Conservation (phyloP, 176 grass and related monocot genomes). For the Carex cristatella region DNA sequence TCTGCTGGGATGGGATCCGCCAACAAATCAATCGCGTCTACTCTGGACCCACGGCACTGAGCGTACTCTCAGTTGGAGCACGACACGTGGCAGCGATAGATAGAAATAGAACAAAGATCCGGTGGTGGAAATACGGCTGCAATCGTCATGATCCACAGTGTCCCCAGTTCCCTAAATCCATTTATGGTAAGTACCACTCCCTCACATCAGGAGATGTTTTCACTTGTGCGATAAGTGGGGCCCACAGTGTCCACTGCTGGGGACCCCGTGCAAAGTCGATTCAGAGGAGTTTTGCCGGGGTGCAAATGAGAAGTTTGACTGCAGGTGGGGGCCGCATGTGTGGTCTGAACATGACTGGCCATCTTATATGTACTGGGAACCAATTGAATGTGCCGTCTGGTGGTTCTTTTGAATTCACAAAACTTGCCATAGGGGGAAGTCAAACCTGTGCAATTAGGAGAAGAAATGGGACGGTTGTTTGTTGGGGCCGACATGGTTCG, state of each 20-base stretch:
- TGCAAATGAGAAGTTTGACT: conserved; percentile 20
- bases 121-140: conserved; percentile 38
- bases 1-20: conserved; percentile 49
- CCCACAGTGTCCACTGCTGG: conserved; percentile 47
- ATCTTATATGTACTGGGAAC: conserved; percentile 31
- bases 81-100: conserved; percentile 46
- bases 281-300: conserved; percentile 24
- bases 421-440: conserved; percentile 40
- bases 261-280: conserved; percentile 28
- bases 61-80: conserved; percentile 43
- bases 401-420: conserved; percentile 24
- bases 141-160: neutral
- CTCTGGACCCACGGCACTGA: neutral
- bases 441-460: conserved; percentile 52
- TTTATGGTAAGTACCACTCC: conserved; percentile 6
- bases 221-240: conserved; percentile 42
- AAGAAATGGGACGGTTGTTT: conserved; percentile 34
- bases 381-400: neutral
- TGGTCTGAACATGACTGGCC: conserved; percentile 18
- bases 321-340: conserved; percentile 48
- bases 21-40: conserved; percentile 36
- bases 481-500: conserved; percentile 38
- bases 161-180: neutral
- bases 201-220: conserved; percentile 54
- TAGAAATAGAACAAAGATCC: neutral